phyloP scores from a whole-genome alignment of 805 yeast genomes.

The Kodamaea lidongshanica region DNA sequence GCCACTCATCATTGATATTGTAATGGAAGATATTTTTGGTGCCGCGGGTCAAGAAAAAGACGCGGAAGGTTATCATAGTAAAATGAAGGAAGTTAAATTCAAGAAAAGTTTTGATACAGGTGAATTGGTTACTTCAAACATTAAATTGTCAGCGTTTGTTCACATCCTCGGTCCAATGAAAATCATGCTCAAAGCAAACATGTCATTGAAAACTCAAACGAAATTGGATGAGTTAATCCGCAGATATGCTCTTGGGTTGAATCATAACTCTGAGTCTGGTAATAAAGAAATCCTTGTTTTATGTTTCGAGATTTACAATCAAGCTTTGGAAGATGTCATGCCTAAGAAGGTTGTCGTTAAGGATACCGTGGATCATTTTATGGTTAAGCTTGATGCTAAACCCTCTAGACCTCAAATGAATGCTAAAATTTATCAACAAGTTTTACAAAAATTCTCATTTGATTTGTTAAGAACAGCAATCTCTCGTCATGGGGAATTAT shows the following conservation, averaged over 20 bases:
- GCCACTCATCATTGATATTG: conserved; percentile 52
- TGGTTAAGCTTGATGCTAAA: conserved; percentile 66
- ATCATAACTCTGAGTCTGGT: conserved; percentile 57
- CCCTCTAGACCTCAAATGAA: conserved; percentile 49
- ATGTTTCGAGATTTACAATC: conserved; percentile 66
- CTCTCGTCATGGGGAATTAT: conserved; percentile 52
- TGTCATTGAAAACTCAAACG: conserved; percentile 61
- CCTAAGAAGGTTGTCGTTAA: conserved; percentile 23
- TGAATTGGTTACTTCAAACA: conserved; percentile 63
- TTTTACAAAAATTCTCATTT: conserved; percentile 69
- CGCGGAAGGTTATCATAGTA: conserved; percentile 80
- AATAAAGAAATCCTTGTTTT: conserved; percentile 56
- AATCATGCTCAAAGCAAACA: conserved; percentile 51
- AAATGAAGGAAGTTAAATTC: conserved; percentile 84
- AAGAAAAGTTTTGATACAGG: conserved; percentile 86
- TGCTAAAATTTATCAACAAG: conserved; percentile 48
- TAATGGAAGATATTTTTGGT: conserved; percentile 93
- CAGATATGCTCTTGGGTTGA: conserved; percentile 73
- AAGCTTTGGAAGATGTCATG: conserved; percentile 32
- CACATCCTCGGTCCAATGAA: conserved; percentile 64
- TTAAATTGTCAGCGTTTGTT: conserved; percentile 52
- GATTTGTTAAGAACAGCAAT: conserved; percentile 72
- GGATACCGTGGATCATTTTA: conserved; percentile 55
- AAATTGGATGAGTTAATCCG: conserved; percentile 75
- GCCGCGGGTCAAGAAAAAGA: conserved; percentile 91